Base-by-base conservation (phyloP, 2,329 filamentous ascomycete species). In the Fusarium sterilihyphosum region DNA sequence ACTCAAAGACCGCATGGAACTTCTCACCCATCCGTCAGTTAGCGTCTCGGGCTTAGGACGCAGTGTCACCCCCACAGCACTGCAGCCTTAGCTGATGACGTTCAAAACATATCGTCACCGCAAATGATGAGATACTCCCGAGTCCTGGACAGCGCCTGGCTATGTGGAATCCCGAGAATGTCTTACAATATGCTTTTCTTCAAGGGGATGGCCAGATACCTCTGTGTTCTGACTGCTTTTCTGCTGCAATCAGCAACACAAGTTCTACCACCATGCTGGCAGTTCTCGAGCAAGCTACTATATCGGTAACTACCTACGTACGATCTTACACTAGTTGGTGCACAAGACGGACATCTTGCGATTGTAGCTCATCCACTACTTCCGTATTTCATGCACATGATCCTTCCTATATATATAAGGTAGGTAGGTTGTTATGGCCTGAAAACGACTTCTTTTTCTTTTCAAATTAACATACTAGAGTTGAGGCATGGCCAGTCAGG, bases 31-130 rank as follows among this genome's bases (percentile, higher is more conserved):
- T 49, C 29, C n/a, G 20, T 60, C 52, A 72, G 43, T 57, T 61
- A 72, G 63, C 49, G 58, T 35, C 37, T 68, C 46, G 46, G 53
- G 53, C 41, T 52, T 65, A 57, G 40, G 43, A 64, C 68, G 68
- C 41, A 63, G 64, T 73, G 69, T 67, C 31, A 61, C 40, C 58
- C 56, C 67, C 61, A 62, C 60, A 73, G 44, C 44, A 61, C 47
- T 49, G 41, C 46, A 67, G 54, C 69, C 65, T 68, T 58, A 69
- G 46, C 64, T 70, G 40, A 69, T 61, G 60, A 73, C 69, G 64
- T 73, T 57, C 40, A 37, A 35, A 63, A 60, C 40, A 49, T 26
- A 58, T 47, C 40, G 43, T 71, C 57, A 58, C 33, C 40, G 10
- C 18, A 37, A 61, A 43, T 33, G 37, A 31, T 59, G 29, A 50